Base-by-base conservation (phyloP, 805 yeast species). In the Candida oleophila region DNA sequence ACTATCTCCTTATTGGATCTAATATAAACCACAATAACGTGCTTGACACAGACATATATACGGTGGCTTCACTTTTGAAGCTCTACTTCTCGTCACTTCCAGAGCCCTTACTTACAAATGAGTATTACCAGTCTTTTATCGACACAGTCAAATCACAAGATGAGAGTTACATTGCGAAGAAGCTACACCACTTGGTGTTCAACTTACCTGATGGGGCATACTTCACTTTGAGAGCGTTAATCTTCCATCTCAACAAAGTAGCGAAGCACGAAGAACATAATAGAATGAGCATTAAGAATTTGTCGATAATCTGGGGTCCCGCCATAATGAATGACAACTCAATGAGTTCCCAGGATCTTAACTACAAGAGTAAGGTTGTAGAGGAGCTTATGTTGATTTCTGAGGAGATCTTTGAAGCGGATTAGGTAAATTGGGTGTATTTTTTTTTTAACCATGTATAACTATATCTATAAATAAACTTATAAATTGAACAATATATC, bases 261-360 rank as follows among this genome's bases (percentile, higher is more conserved):
- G 81, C 85, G 34, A 76, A 77, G 22, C 74, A 82, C 46, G 84
- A 83, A 57, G 74, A 74, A 18, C 55, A 66, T 32, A 89, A 90
- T 61, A 77, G 94, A 61, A 94, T 94, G 99, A 82, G 82, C 41
- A 75, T 83, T 48, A 84, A 85, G 58, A 85, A 87, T 49, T 65
- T 94, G 56, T 88, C 96, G 41, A 88, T 89, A 35, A 90, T 92
- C 34, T 94, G 99, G 99, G 97, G 97, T 0, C 96, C 96, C 16
- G 87, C 88, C 2, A 68, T 94, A 44, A 76, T 94, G 62, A 81
- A 83, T 41, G 87, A 81, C 55, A 81, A 79, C 47, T 78, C 80
- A 20, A 71, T 77, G 59, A 84, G 82, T 49, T 79, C 82, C 3
- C 87, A 83, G 52, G 96, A 83, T 57, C 80, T 87, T 71, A 84